A percentile compares a stretch with the other conserved stretches of the same genome.
phyloP scores from a whole-genome alignment of 495 filamentous ascomycete species.

The Daldinia bambusicola region DNA sequence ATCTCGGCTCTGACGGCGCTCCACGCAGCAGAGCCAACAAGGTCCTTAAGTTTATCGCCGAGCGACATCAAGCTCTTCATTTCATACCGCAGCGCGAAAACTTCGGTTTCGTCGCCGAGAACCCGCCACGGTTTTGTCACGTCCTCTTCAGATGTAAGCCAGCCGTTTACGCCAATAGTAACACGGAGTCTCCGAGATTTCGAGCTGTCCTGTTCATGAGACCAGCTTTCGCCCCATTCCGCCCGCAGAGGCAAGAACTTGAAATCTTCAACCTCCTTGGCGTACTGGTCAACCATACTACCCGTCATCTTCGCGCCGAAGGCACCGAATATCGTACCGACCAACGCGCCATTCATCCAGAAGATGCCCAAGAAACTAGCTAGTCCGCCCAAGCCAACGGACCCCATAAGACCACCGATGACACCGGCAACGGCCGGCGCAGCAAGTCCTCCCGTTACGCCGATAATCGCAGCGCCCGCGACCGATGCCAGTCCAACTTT shows the following conservation, averaged over 20 bases:
- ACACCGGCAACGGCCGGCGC: slow-evolving; percentile 88
- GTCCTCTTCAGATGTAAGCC: slow-evolving; percentile 75
- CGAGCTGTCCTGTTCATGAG: slow-evolving; percentile 42
- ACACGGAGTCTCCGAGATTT: slow-evolving; percentile 72
- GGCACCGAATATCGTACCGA: slow-evolving; percentile 87
- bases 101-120: slow-evolving; percentile 73
- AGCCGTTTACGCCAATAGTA: slow-evolving; percentile 85
- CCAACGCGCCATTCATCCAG: slow-evolving; percentile 81
- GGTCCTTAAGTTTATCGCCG: slow-evolving; percentile 71
- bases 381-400: slow-evolving; percentile 82
- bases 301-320: slow-evolving; percentile 90
- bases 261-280: slow-evolving; percentile 87
- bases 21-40: slow-evolving; percentile 79
- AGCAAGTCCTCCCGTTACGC: slow-evolving; percentile 86
- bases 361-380: slow-evolving; percentile 85
- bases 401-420: slow-evolving; percentile 87
- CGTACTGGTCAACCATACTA: slow-evolving; percentile 84
- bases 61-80: slow-evolving; percentile 77
- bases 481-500: slow-evolving; percentile 91
- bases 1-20: slow-evolving; percentile 75
- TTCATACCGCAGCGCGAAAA: slow-evolving; percentile 86
- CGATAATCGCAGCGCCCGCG: slow-evolving; percentile 86
- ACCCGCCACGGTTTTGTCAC: slow-evolving; percentile 80
- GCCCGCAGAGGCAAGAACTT: slow-evolving; percentile 78
- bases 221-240: slow-evolving; percentile 50